These are phyloP conservation scores for Dendryphion nanum DNA, from an alignment of 2,329 filamentous ascomycete genomes.

Conservation along the genomic window DNA sequence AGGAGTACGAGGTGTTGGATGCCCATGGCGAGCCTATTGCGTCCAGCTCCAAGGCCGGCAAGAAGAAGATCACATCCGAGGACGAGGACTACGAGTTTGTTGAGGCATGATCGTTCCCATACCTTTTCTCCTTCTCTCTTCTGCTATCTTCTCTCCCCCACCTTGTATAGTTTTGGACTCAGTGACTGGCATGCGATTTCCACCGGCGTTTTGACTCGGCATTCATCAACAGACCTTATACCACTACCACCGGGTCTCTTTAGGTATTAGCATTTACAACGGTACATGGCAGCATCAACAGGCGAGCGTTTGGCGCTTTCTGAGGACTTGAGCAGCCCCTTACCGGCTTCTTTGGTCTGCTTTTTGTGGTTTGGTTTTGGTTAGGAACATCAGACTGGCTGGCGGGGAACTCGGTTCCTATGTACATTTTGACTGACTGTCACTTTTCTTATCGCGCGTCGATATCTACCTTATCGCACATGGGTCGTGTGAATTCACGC, in stretches of 20 bases:
- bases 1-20: conserved; percentile 58
- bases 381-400: conserved; percentile 3
- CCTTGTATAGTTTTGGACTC: conserved; percentile 7
- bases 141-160: conserved; percentile 4
- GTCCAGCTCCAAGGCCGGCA: conserved; percentile 23
- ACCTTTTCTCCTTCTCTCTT: conserved; percentile 1
- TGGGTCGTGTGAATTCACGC: conserved; percentile 35
- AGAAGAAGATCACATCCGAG: conserved; percentile 32
- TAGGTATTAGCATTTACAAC: conserved; percentile 29
- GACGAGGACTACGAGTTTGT: conserved; percentile 45
- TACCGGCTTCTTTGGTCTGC: conserved; percentile 21
- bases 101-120: conserved; percentile 20
- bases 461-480: conserved; percentile 14
- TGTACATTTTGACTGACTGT: no score
- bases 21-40: conserved; percentile 39
- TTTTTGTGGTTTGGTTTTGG: conserved; percentile 8
- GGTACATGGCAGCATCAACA: conserved; percentile 40
- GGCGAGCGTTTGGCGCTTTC: conserved; percentile 42
- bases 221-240: conserved; percentile 16
- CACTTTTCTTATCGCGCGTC: no score
- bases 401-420: conserved; percentile 5
- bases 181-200: conserved; percentile 19
- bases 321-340: conserved; percentile 44
- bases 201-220: conserved; percentile 20
- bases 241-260: conserved; percentile 10